Base-by-base conservation (phyloP, 371 early-diverging fungal species). In the Capillidium heterosporum region DNA sequence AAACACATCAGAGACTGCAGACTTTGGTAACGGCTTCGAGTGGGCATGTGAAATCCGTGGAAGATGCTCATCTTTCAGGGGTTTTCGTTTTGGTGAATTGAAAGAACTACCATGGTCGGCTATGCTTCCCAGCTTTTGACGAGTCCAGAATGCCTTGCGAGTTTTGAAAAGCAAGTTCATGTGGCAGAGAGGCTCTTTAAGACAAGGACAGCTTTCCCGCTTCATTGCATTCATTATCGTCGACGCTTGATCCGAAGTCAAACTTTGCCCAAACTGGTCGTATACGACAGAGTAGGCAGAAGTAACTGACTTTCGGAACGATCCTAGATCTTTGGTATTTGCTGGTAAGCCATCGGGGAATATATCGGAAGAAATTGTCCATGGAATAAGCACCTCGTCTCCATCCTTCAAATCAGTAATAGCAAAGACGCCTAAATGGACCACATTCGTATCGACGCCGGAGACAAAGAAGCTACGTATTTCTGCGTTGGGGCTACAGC, bases 361-460 rank as follows among this genome's bases (percentile, higher is more conserved):
- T 26, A 55, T 24, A 10, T 42, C 58, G 57, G 51, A 60, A 46
- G 17, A 66, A 24, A 58, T 83, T 40, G 74, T 67, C 84, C 85
- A 86, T 2, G 74, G 78, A 8, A 84, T 54, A 0, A 83, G 82
- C 40, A 90, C 70, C 63, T 90, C 91, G 53, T 85, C 76, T 19
- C 81, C 83, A 27, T 71, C 66, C 32, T 59, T 64, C 8, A 88
- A 74, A 2, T 69, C 67, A 0, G 67, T 66, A 24, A 69, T 68
- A 21, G 88, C 69, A 70, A 84, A 85, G 10, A 87, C 63, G 11
- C 80, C 82, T n/a, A 88, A 67, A 46, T 80, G 75, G 19, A 87
- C 70, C n/a, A 64, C 61, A 27, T 71, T 65, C 35, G 70, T 73
- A 32, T 74, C 74, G 4, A 65, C 65, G 7, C 68, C 73, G 0